Conservation (phyloP, 2,329 filamentous ascomycete genomes). For the Teratosphaeria nubilosa region DNA sequence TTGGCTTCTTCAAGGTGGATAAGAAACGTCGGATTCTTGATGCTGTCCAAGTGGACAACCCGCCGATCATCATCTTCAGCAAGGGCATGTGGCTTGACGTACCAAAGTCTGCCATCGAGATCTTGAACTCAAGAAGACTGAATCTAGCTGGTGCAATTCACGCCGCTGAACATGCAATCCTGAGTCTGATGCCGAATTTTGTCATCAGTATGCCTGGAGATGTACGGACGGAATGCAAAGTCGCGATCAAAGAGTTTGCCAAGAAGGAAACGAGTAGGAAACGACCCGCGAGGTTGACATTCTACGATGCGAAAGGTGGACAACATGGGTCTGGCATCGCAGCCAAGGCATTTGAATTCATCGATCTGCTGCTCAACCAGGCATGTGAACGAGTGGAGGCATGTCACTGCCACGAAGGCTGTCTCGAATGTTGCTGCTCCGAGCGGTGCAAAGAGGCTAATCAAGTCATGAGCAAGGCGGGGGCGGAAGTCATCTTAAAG, state of each 20-base stretch:
- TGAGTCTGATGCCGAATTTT: constrained; percentile 80
- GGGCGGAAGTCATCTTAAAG: constrained; percentile 70
- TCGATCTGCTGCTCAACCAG: constrained; percentile 66
- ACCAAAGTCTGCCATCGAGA: constrained; percentile 65
- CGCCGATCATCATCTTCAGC: constrained; percentile 71
- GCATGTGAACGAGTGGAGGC: constrained; percentile 66
- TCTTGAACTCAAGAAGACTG: constrained; percentile 60
- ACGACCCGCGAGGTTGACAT: constrained; percentile 76
- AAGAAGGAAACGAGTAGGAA: constrained; percentile 60
- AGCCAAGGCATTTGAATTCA: constrained; percentile 86
- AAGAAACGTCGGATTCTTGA: constrained; percentile 76
- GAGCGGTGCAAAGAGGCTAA: constrained; percentile 79
- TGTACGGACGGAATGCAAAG: constrained; percentile 90
- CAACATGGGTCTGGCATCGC: constrained; percentile 74
- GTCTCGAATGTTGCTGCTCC: constrained; percentile 80
- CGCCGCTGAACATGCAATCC: constrained; percentile 83
- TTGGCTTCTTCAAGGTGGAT: constrained; percentile 97
- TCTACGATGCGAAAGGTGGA: constrained; percentile 92
- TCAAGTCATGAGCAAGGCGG: constrained; percentile 87
- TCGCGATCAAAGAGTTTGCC: constrained; percentile 76
- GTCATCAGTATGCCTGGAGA: constrained; percentile 85
- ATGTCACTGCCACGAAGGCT: constrained; percentile 71
- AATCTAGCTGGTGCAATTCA: constrained; percentile 87
- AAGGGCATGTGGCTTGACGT: constrained; percentile 97
- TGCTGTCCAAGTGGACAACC: constrained; percentile 85